Base-by-base conservation (phyloP, 2,329 filamentous ascomycete species). In the Trichoderma simmonsii region DNA sequence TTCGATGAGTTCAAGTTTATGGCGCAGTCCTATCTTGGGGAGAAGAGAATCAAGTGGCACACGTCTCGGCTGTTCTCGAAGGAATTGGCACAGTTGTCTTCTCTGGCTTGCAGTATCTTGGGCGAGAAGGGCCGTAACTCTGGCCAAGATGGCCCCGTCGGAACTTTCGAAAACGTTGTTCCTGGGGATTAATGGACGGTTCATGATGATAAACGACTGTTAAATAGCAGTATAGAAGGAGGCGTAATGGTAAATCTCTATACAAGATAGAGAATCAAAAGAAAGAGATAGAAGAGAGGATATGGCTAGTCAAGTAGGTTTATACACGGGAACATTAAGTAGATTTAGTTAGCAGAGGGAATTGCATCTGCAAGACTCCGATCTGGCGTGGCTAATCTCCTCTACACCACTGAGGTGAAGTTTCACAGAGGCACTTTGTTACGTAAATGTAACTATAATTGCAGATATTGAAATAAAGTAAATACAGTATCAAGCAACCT, bases 161-260 rank as follows among this genome's bases (percentile, higher is more conserved):
- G 32, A 5, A 34, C 2, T 1, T 1, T 9, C 8, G 9, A 34
- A 5, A 34, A 3, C 0, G 11, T 2, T 34, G 32, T 34, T 2
- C 32, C 1, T 34, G 32, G 32, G 0, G 0, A 5, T 12, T 12
- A 4, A 32, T 32, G 32, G 32, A 32, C 1, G 30, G 11, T 11
- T 11, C 28, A 30, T 30, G 28, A 30, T 30, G 6, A 30, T 18
- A 15, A 14, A 36, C 0, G 34, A 12, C 15, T 36, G 14, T 15
- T 6, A 12, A 39, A 39, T 39, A 39, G 15, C 36, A 0, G 32
- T 1, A 12, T 2, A 34, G 1, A 39, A 39, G 3, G 36, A 39
- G 36, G 14, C 6, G 36, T 39, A 39, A 18, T 6, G 36, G 36
- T 2, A 18, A 39, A 39, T 39, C 14, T 39, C 0, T 2, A 18